These are phyloP conservation scores for Dryas octopetala DNA, from an alignment of 306 rosid genomes.

Conservation along the genomic window DNA sequence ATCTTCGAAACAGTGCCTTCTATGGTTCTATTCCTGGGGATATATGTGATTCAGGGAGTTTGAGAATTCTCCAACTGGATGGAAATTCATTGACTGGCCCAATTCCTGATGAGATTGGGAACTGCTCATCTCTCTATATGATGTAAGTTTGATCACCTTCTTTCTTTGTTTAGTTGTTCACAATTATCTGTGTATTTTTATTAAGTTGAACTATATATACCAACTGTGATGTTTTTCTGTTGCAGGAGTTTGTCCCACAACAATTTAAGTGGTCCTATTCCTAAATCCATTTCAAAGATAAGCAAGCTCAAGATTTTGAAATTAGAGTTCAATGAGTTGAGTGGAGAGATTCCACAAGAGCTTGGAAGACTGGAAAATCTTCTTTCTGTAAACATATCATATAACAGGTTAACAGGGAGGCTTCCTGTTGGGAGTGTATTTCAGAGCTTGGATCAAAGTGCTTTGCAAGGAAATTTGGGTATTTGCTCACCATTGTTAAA, in stretches of 20 bases:
- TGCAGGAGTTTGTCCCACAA: conserved; percentile 85
- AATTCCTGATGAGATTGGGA: conserved; percentile 82
- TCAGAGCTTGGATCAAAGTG: conserved; percentile 74
- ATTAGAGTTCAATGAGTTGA: conserved; percentile 71
- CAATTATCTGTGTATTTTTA: neutral
- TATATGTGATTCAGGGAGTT: conserved; percentile 71
- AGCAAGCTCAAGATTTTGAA: conserved; percentile 67
- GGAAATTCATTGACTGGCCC: conserved; percentile 64
- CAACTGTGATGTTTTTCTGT: conserved; percentile 15
- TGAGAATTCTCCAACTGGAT: conserved; percentile 79
- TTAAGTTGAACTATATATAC: neutral
- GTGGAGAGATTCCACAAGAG: conserved; percentile 91
- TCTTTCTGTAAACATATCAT: conserved; percentile 80
- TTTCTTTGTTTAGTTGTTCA: neutral
- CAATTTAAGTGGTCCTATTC: conserved; percentile 67
- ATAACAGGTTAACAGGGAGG: conserved; percentile 81
- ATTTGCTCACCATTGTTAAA: conserved; percentile 78
- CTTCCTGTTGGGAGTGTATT: conserved; percentile 71
- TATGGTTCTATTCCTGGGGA: conserved; percentile 67
- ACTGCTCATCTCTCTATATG: conserved; percentile 76
- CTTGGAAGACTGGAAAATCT: conserved; percentile 75
- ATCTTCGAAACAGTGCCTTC: conserved; percentile 57
- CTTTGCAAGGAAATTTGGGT: conserved; percentile 84
- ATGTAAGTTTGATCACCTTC: conserved; percentile 52
- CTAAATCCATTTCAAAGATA: conserved; percentile 67